Evolutionary conservation across 208 protist genomes (phyloP).

Genomic region (Acanthamoeba castellanii): DNA sequence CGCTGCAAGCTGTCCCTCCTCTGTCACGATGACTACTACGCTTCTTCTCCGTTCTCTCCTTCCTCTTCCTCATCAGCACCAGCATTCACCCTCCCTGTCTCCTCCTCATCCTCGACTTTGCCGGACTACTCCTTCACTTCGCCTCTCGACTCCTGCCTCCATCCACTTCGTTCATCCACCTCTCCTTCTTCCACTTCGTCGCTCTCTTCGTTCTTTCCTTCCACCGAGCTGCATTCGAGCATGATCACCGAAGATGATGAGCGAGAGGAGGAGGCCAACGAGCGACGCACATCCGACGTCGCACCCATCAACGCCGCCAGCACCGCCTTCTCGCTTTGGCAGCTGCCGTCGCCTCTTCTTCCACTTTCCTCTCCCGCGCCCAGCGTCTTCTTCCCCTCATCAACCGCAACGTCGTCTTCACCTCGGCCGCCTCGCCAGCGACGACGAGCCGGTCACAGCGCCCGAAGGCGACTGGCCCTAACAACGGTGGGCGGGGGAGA

Average conservation of each 20-base stretch:
- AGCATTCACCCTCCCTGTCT: not conserved
- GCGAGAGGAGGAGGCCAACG: not conserved
- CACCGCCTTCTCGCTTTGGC: not conserved
- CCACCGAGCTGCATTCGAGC: not conserved
- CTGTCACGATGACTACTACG: slow-evolving; percentile 33
- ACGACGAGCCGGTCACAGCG: not conserved
- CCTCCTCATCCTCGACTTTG: not conserved
- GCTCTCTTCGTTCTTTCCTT: not conserved
- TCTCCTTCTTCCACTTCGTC: not conserved
- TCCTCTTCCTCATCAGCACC: not conserved
- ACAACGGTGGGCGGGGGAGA: too few relatives aligned
- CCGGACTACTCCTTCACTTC: not conserved
- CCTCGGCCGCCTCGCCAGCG: not conserved
- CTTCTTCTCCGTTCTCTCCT: not conserved
- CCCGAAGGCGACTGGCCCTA: not conserved
- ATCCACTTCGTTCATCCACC: not conserved
- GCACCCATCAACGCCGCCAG: not conserved
- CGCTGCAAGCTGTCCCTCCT: slow-evolving; percentile 20
- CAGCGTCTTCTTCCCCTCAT: not conserved
- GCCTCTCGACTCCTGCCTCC: too few relatives aligned
- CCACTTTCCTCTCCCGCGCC: not conserved
- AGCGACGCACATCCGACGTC: slow-evolving; percentile 10
- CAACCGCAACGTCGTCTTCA: not conserved
- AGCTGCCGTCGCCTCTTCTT: not conserved
- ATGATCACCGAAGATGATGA: not conserved